Percentiles rank a stretch among this genome's conserved stretches.
Conservation (phyloP, 257 asterid genomes). For the Fraxinus quadrangulata region DNA sequence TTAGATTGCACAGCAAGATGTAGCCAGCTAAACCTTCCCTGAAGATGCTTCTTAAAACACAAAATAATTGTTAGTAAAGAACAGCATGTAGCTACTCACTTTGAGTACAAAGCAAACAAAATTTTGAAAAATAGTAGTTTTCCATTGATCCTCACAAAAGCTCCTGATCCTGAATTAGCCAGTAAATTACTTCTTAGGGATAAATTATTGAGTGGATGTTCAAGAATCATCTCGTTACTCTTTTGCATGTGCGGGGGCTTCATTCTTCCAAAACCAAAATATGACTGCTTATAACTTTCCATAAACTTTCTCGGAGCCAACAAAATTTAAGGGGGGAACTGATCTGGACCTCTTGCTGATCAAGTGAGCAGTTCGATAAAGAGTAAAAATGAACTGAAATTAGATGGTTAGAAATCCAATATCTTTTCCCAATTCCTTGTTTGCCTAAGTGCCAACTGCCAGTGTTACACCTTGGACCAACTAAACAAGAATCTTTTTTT, state of each 20-base stretch:
- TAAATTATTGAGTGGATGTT: not conserved
- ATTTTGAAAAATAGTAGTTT: not conserved
- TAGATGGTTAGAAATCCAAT: not conserved
- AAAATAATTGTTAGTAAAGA: not conserved
- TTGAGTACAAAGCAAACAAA: not conserved
- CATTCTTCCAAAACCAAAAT: not conserved
- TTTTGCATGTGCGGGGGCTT: not conserved
- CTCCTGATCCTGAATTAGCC: not conserved
- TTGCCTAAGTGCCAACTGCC: not conserved
- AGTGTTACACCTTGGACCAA: not conserved
- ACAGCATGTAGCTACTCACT: not conserved
- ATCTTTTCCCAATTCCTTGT: not conserved
- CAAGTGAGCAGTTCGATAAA: not conserved
- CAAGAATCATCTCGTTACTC: not conserved
- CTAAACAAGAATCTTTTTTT: not conserved
- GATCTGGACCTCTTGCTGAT: not conserved
- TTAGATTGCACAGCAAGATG: not conserved
- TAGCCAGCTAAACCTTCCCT: not conserved
- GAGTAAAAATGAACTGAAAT: not conserved
- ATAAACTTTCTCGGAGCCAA: not conserved
- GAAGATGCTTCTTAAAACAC: not conserved
- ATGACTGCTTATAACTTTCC: not conserved
- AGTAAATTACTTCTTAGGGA: not conserved
- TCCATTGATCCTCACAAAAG: not conserved
- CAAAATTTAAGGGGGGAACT: not conserved